Percentiles rank a stretch among this genome's conserved stretches.
phyloP scores from a whole-genome alignment of 208 protist species.

The Crithidia thermophila region DNA sequence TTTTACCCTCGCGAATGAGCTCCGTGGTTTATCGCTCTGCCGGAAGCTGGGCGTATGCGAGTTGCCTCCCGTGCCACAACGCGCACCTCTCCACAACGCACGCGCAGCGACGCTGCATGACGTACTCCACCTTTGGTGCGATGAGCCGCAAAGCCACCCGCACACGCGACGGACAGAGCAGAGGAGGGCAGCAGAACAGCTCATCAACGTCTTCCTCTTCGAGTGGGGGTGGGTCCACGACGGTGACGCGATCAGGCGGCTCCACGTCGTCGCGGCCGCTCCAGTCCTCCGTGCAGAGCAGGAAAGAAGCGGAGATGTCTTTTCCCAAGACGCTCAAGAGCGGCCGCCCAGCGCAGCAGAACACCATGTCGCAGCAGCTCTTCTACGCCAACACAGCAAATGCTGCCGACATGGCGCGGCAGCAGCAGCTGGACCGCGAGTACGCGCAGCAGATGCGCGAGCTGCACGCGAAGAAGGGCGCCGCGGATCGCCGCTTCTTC shows the following conservation, averaged over 20 bases:
- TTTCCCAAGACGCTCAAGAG: constrained; percentile 85
- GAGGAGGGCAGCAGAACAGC: no score
- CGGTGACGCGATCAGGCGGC: neutral
- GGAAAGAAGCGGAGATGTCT: constrained; percentile 47
- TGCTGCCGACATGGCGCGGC: constrained; percentile 40
- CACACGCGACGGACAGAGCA: neutral
- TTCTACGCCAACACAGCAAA: constrained; percentile 45
- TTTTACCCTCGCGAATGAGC: no score
- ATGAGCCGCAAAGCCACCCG: constrained; percentile 19
- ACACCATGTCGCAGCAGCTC: constrained; percentile 62
- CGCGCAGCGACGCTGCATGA: constrained; percentile 24
- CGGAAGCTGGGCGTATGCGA: no score
- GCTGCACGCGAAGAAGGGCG: constrained; percentile 29
- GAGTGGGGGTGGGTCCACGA: no score
- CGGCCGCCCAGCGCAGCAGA: constrained; percentile 69
- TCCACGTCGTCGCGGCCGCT: constrained; percentile 37
- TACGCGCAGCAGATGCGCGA: constrained; percentile 51
- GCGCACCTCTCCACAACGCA: neutral
- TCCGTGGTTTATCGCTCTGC: no score
- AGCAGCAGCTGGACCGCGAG: constrained; percentile 50
- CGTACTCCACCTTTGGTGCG: constrained; percentile 40
- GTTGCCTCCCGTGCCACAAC: neutral
- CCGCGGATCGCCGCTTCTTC: constrained; percentile 71
- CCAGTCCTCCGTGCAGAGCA: constrained; percentile 47
- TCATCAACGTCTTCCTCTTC: no score